These are phyloP conservation scores for Pseudogymnoascus sp. DNA, from an alignment of 2,329 filamentous ascomycete genomes.

Conservation along the genomic window DNA sequence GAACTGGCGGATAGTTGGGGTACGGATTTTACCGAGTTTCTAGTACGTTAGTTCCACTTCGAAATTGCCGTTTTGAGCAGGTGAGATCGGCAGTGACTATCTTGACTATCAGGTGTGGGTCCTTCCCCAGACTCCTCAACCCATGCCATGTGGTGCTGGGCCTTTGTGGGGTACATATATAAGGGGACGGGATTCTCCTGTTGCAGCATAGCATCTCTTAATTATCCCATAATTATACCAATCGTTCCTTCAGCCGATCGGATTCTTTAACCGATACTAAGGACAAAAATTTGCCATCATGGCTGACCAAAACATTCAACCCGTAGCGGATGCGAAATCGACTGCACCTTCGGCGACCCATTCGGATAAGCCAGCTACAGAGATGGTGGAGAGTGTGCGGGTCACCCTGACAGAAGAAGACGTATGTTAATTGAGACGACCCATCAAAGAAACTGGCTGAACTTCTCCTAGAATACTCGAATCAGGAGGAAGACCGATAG, in stretches of 20 bases:
- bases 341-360: not conserved
- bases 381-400: not conserved
- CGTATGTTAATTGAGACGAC: not conserved
- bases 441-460: not conserved
- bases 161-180: constrained; percentile 5
- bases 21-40: not conserved
- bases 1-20: not conserved
- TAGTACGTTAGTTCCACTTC: not conserved
- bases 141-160: not conserved
- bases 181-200: not conserved
- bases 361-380: not conserved
- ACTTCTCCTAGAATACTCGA: constrained; percentile 36
- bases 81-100: not conserved
- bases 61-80: not conserved
- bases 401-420: constrained; percentile 7
- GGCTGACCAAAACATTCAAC: not conserved
- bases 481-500: constrained; percentile 55
- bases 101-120: not conserved
- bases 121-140: not conserved
- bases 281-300: not conserved
- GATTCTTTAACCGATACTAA: not conserved
- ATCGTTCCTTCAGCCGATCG: not conserved
- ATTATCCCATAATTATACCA: not conserved
- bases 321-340: not conserved
- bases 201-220: not conserved